Evolutionary conservation across 495 filamentous ascomycete genomes (phyloP), one percentile per base, ranked within the genome.

Genomic region (Xylaria bambusicola): DNA sequence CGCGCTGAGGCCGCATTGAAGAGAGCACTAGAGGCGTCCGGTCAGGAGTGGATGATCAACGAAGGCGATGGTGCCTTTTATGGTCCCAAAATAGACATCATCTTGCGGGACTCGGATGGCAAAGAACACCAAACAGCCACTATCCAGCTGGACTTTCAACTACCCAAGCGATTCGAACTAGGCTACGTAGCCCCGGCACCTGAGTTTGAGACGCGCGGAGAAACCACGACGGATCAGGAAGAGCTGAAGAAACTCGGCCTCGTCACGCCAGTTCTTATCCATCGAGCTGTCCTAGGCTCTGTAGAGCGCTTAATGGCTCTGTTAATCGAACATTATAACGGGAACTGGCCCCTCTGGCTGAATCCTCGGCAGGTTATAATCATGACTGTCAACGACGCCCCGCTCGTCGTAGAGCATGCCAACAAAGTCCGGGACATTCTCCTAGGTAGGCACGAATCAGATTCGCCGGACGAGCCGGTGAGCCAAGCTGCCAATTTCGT

Each of bases 41-140:
- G 85, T 2, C 80, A 82, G 46, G 67, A 79, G 23, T 96, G 90
- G 89, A 79, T 79, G 0, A 33, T 92, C 51, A 92, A 89, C 61
- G 81, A 86, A 61, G 91, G 91, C 6, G 93, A 96, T 59, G 93
- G 93, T 26, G 93, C 93, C 6, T 97, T 97, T 67, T 97, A 96
- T 71, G 93, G 93, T 0, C 93, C 93, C 9, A 97, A 97, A 75
- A 96, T 97, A 62, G 93, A 97, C 65, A 88, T 96, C 42, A 87
- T 95, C 45, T 74, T 96, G 10, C 85, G 82, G 61, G 93, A 95
- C 62, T 84, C 86, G 17, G 84, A 92, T 62, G 91, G 91, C 4
- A 96, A 95, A 68, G 88, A 90, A 59, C 92, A 96, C 66, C 93
- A 97, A 62, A 88, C 93, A 15, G 93, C 91, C 13, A 96, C 93